Evolutionary conservation across 345 rosid genomes (phyloP).

Genomic region (Eucalyptus globulus): DNA sequence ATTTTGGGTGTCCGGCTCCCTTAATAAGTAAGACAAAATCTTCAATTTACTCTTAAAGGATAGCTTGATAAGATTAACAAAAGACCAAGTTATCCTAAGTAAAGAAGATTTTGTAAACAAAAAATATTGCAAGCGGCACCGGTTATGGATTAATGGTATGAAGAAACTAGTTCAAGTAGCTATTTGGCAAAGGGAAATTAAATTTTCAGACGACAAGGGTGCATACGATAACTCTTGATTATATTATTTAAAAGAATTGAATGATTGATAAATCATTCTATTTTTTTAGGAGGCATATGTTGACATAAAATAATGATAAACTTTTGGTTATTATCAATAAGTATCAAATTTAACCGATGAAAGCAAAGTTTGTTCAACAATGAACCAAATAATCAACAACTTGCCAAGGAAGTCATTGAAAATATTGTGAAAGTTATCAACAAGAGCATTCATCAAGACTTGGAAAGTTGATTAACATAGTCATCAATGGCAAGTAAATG

Average conservation of each 20-base stretch:
- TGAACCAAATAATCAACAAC: not conserved
- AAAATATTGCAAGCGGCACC: not conserved
- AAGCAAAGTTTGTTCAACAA: not conserved
- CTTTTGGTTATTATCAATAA: not conserved
- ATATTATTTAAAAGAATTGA: not conserved
- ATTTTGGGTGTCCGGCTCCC: too few species aligned
- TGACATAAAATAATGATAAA: not conserved
- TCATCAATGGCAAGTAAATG: not conserved
- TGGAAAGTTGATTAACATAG: not conserved
- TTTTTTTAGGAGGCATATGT: not conserved
- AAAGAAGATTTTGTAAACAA: not conserved
- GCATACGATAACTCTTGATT: not conserved
- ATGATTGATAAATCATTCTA: not conserved
- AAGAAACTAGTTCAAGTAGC: not conserved
- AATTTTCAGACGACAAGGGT: accelerated
- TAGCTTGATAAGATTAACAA: not conserved
- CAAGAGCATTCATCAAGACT: not conserved
- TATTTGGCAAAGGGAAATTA: not conserved
- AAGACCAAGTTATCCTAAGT: not conserved
- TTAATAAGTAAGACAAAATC: not conserved
- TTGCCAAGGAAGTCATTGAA: accelerated
- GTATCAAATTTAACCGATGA: not conserved
- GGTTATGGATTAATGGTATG: not conserved
- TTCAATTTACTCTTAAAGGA: not conserved
- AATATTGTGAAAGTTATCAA: not conserved